A percentile compares a stretch with the other conserved stretches of the same genome.
Evolutionary conservation across 495 filamentous ascomycete genomes (phyloP).

Genomic region (Parathielavia hyrcaniae): DNA sequence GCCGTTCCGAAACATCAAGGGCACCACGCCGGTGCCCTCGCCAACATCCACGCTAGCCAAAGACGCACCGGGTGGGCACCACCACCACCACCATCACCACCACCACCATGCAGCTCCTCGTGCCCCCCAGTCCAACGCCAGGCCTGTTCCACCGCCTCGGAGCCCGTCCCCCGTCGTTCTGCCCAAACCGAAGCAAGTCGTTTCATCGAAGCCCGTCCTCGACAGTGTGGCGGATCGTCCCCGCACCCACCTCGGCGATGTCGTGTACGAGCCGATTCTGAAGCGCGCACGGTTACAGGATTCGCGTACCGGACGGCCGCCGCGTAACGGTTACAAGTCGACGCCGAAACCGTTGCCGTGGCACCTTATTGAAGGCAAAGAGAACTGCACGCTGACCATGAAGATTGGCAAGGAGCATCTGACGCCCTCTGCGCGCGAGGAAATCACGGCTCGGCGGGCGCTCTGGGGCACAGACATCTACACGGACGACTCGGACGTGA

Average conservation of each 20-base stretch:
- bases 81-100: conserved; percentile 35
- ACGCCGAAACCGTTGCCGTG: conserved; percentile 67
- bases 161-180: conserved; percentile 38
- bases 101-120: conserved; percentile 34
- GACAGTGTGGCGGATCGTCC: conserved; percentile 62
- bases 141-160: conserved; percentile 37
- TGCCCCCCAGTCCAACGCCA: conserved; percentile 23
- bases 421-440: conserved; percentile 58
- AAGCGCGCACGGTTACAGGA: conserved; percentile 49
- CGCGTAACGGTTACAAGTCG: conserved; percentile 60
- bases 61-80: conserved; percentile 34
- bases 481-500: conserved; percentile 89
- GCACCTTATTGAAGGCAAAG: conserved; percentile 65
- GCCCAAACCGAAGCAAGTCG: conserved; percentile 56
- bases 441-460: conserved; percentile 69
- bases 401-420: conserved; percentile 79
- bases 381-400: conserved; percentile 86
- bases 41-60: conserved; percentile 44
- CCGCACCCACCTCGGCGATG: conserved; percentile 69
- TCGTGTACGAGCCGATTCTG: conserved; percentile 48
- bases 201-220: conserved; percentile 61
- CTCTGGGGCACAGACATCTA: conserved; percentile 93
- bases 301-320: conserved; percentile 43
- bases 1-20: conserved; percentile 40
- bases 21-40: conserved; percentile 50